phyloP scores from a whole-genome alignment of 495 filamentous ascomycete genomes.

The Penicillium ochrochloron region DNA sequence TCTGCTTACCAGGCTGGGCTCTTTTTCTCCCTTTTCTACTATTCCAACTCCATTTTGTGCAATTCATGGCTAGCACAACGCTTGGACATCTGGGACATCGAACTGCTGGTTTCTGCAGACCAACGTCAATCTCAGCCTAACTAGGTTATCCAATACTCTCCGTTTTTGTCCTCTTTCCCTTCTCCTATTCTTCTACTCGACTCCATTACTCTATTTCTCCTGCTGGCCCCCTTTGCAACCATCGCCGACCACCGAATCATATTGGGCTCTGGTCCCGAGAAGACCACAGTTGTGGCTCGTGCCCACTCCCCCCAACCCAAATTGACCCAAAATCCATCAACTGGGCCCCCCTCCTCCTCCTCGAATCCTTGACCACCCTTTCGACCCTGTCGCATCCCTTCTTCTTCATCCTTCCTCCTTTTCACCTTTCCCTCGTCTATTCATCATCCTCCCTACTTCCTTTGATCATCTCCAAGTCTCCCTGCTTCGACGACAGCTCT shows the following conservation, averaged over 20 bases:
- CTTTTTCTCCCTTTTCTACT: neutral
- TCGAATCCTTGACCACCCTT: conserved; percentile 9
- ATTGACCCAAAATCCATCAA: conserved; percentile 4
- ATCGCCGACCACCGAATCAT: neutral
- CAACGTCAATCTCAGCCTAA: neutral
- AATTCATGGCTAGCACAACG: neutral
- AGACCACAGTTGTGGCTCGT: conserved; percentile 6
- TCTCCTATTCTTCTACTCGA: neutral
- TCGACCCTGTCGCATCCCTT: conserved; percentile 14
- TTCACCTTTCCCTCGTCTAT: conserved; percentile 1
- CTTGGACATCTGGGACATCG: neutral
- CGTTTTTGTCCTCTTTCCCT: neutral
- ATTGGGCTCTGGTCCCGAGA: conserved; percentile 2
- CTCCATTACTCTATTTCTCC: neutral
- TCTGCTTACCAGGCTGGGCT: neutral
- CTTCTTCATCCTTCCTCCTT: conserved; percentile 22
- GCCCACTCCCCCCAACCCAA: conserved; percentile 4
- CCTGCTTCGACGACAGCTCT: neutral
- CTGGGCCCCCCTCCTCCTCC: neutral
- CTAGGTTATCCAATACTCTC: neutral
- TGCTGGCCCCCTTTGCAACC: neutral
- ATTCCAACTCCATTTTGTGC: neutral
- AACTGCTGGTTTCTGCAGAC: neutral
- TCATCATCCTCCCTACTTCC: conserved; percentile 11
- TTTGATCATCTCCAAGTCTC: neutral